Conservation (phyloP, 2,329 filamentous ascomycete species). For the Fusarium sp. region DNA sequence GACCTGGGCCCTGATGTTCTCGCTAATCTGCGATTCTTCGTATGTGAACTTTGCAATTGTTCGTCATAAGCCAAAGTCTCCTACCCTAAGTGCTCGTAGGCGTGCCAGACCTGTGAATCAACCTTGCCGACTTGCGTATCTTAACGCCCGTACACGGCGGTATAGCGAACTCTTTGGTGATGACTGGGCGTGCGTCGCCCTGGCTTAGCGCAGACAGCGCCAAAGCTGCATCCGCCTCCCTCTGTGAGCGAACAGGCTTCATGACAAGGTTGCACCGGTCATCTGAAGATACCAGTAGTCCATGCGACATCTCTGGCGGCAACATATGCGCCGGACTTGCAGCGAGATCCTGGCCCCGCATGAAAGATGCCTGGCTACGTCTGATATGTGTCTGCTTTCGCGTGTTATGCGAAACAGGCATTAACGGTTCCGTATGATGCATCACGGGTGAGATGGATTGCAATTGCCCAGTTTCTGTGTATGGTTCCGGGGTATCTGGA, state of each 20-base stretch:
- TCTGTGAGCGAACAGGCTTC: conserved; percentile 24
- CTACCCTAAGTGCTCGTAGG: conserved; percentile 20
- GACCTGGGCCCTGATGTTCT: conserved; percentile 4
- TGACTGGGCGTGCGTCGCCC: conserved; percentile 24
- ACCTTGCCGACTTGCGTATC: conserved; percentile 30
- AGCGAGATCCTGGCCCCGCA: conserved; percentile 40
- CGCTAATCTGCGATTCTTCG: conserved; percentile 14
- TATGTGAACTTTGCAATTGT: conserved; percentile 8
- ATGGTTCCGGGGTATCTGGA: conserved; percentile 20
- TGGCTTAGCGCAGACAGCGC: conserved; percentile 42
- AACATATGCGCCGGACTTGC: conserved; percentile 39
- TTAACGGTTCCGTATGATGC: conserved; percentile 37
- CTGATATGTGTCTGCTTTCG: conserved; percentile 27
- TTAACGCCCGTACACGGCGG: conserved; percentile 21
- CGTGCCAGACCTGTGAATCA: conserved; percentile 17
- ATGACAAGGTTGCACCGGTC: conserved; percentile 21
- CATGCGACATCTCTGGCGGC: conserved; percentile 35
- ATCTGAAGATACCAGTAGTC: conserved; percentile 17
- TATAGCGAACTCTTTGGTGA: conserved; percentile 2
- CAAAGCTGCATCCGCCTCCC: conserved; percentile 42
- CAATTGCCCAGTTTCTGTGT: conserved; percentile 33
- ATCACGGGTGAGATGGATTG: conserved; percentile 31
- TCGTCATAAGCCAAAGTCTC: conserved; percentile 23
- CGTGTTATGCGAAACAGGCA: conserved; percentile 50
- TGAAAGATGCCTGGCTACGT: neutral